phyloP scores from a whole-genome alignment of 2,329 filamentous ascomycete genomes.

The Neofusicoccum sp. region DNA sequence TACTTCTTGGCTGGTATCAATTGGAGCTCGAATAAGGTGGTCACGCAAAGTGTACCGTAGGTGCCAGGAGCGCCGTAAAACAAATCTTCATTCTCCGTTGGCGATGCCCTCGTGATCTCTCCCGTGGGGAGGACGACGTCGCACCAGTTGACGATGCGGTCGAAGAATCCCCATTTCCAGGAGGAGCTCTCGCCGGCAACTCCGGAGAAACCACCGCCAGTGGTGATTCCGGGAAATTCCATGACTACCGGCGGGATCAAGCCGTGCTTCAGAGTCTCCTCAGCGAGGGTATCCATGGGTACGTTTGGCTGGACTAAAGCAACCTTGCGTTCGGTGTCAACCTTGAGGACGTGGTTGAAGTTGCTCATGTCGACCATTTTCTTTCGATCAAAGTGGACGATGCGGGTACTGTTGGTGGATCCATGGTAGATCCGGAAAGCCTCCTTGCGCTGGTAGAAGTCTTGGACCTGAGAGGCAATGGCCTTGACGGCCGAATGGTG shows the following conservation, averaged over 20 bases:
- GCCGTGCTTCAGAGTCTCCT: constrained; percentile 57
- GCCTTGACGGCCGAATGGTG: constrained; percentile 40
- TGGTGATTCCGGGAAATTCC: constrained; percentile 72
- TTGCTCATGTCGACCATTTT: constrained; percentile 52
- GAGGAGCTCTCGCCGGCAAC: constrained; percentile 69
- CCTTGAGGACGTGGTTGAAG: constrained; percentile 50
- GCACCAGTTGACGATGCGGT: constrained; percentile 62
- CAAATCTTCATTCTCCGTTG: constrained; percentile 54
- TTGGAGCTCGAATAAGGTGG: constrained; percentile 62
- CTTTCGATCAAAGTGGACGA: constrained; percentile 43
- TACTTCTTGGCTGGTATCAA: constrained; percentile 57
- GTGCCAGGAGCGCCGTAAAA: constrained; percentile 63
- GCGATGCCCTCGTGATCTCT: constrained; percentile 53
- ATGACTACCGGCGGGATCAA: constrained; percentile 68
- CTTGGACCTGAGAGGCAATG: constrained; percentile 44
- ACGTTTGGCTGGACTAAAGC: constrained; percentile 69
- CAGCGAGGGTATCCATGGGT: constrained; percentile 66
- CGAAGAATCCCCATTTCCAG: constrained; percentile 68
- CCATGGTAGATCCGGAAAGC: constrained; percentile 62
- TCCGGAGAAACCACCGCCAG: constrained; percentile 67
- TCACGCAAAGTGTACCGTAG: constrained; percentile 63
- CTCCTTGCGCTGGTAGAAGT: constrained; percentile 50
- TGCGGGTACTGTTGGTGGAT: constrained; percentile 57
- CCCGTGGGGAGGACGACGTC: constrained; percentile 67
- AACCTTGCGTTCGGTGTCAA: constrained; percentile 46